Evolutionary conservation across 176 grass and related monocot species (phyloP).

Genomic region (Pontederia paniculata): DNA sequence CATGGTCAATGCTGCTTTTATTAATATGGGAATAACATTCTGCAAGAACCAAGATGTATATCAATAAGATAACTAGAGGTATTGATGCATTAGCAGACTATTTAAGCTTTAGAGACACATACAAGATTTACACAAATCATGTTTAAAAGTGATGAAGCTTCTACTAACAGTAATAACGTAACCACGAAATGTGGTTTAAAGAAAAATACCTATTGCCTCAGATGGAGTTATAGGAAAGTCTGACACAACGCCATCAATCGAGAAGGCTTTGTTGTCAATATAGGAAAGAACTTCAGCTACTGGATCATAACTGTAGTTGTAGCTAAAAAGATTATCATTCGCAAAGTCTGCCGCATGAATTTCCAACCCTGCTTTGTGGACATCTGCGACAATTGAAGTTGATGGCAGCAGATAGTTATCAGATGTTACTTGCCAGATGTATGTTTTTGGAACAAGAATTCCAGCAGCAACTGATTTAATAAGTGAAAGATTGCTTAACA

Average conservation of each 20-base stretch:
- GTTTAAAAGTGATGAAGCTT: no score
- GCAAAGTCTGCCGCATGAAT: constrained; percentile 74
- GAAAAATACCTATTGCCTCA: constrained; percentile 48
- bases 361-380: constrained; percentile 77
- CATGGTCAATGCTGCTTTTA: constrained; percentile 59
- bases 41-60: constrained; percentile 19
- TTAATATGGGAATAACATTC: constrained; percentile 78
- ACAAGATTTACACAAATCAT: background rate
- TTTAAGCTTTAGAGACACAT: background rate
- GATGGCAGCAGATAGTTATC: constrained; percentile 62
- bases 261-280: constrained; percentile 74
- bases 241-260: constrained; percentile 84
- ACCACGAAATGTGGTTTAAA: background rate
- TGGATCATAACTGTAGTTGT: constrained; percentile 82
- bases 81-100: background rate
- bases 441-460: constrained; percentile 95
- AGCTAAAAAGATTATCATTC: constrained; percentile 62
- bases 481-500: constrained; percentile 75
- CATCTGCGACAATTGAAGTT: constrained; percentile 61
- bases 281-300: constrained; percentile 61
- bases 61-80: background rate
- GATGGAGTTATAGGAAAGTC: constrained; percentile 77
- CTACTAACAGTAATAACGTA: background rate
- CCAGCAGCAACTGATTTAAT: constrained; percentile 85
- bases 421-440: constrained; percentile 47